These are phyloP conservation scores for Pichia sp. DNA, from an alignment of 1,139 yeast species.

Conservation along the genomic window DNA sequence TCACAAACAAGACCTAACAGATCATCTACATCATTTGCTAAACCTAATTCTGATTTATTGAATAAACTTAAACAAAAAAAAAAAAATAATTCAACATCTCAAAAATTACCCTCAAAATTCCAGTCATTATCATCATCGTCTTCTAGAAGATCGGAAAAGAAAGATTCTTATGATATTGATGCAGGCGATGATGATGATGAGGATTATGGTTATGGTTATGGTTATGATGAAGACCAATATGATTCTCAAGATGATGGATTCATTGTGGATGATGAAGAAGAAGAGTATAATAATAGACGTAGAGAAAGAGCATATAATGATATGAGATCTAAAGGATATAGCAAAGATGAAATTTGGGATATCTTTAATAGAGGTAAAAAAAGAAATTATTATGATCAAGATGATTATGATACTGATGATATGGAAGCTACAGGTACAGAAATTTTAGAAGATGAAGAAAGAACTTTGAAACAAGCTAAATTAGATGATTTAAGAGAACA, in stretches of 20 bases:
- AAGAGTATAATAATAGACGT: slow-evolving; percentile 36
- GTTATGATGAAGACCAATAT: slow-evolving; percentile 30
- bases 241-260: slow-evolving; percentile 45
- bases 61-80: slow-evolving; percentile 27
- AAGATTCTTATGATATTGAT: slow-evolving; percentile 24
- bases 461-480: slow-evolving; percentile 42
- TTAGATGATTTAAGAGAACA: slow-evolving; percentile 30
- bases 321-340: slow-evolving; percentile 43
- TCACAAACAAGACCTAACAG: background rate
- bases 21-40: slow-evolving; percentile 26
- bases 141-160: slow-evolving; percentile 2
- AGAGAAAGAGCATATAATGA: slow-evolving; percentile 36
- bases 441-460: slow-evolving; percentile 70
- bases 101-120: background rate
- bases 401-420: slow-evolving; percentile 61
- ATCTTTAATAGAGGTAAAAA: slow-evolving; percentile 59
- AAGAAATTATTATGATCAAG: slow-evolving; percentile 38
- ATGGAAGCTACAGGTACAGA: slow-evolving; percentile 96
- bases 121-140: background rate
- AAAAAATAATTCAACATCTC: background rate
- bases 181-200: slow-evolving; percentile 22
- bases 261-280: slow-evolving; percentile 52
- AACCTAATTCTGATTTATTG: slow-evolving; percentile 31
- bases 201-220: slow-evolving; percentile 14
- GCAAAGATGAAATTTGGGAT: slow-evolving; percentile 84